phyloP scores from a whole-genome alignment of 2,329 filamentous ascomycete genomes.

The Chaetomium olivaceum region DNA sequence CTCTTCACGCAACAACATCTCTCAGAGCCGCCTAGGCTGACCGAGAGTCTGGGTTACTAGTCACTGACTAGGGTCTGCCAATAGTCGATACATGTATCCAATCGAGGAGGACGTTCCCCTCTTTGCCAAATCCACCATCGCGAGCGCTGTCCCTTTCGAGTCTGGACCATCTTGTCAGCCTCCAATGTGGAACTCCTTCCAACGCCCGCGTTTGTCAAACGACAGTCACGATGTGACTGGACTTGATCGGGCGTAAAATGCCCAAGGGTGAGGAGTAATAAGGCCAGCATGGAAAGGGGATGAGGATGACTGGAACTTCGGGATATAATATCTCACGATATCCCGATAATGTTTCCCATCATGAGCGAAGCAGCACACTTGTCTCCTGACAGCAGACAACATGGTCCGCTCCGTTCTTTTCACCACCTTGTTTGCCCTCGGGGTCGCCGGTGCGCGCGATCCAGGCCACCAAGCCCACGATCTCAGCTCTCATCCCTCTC shows the following conservation, averaged over 20 bases:
- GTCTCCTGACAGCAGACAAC: not conserved
- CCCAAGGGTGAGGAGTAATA: not conserved
- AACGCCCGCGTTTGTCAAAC: not conserved
- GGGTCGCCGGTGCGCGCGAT: not conserved
- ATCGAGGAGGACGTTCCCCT: not conserved
- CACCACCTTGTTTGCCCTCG: not conserved
- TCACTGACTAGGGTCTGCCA: not conserved
- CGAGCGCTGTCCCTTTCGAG: not conserved
- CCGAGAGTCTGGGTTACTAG: not conserved
- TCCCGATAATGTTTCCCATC: not conserved
- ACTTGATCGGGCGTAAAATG: not conserved
- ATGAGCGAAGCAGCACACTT: not conserved
- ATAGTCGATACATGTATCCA: not conserved
- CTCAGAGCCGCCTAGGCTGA: not conserved
- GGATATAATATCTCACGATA: not conserved
- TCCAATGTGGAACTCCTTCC: not conserved
- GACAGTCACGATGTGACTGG: not conserved
- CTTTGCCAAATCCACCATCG: not conserved
- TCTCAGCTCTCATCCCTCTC: not conserved
- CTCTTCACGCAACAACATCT: not conserved
- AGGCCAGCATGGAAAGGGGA: not conserved
- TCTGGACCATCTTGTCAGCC: not conserved
- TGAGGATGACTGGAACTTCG: not conserved
- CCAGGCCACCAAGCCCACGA: not conserved
- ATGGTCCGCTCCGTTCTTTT: not conserved